Base-by-base conservation (phyloP, 768 basidiomycete species). In the Dacryopinax primogenitus region DNA sequence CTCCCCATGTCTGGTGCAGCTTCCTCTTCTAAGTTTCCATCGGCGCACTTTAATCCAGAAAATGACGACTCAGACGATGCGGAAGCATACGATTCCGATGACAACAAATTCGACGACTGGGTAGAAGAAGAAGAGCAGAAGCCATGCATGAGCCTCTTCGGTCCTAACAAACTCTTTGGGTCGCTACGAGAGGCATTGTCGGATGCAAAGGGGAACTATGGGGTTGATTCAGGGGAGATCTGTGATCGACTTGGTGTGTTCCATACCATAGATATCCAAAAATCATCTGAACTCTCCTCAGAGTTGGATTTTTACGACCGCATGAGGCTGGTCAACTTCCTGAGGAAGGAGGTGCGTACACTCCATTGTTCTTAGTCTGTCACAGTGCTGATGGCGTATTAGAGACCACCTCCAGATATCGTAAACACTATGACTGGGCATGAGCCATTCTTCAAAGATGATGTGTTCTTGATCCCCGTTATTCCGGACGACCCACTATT, bases 401-500 rank as follows among this genome's bases (percentile, higher is more conserved):
- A 90, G 88, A 85, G 82, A 74, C 76, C 80, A 61, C 73, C 79
- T 9, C 74, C 84, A 3, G 67, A 72, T 7, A 77, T 80, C 41
- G 76, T 84, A 15, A 68, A 72, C n/a, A 71, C 71, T 44, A 70
- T 90, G 64, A 80, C 79, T 33, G 84, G 84, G 23, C 72, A 75
- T 0, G 88, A 90, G 72, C 63, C 79, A 0, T 81, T 91, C 69
- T 83, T 94, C 67, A 72, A 77, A 13, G 83, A 85, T 7, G 94
- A 98, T 71, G 83, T 83, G 64, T 90, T 90, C 71, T 83, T 98
- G 23, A 81, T 83, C 39, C 95, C 95, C 1, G 84, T 82, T 32
- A 69, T 96, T 44, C 86, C 89, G 70, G 87, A 93, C 70, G 95
- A 97, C 72, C 88, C 92, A 1, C 76, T 96, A 13, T 85, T 98